Evolutionary conservation across 257 asterid genomes (phyloP).

Genomic region (Leonotis leonurus): DNA sequence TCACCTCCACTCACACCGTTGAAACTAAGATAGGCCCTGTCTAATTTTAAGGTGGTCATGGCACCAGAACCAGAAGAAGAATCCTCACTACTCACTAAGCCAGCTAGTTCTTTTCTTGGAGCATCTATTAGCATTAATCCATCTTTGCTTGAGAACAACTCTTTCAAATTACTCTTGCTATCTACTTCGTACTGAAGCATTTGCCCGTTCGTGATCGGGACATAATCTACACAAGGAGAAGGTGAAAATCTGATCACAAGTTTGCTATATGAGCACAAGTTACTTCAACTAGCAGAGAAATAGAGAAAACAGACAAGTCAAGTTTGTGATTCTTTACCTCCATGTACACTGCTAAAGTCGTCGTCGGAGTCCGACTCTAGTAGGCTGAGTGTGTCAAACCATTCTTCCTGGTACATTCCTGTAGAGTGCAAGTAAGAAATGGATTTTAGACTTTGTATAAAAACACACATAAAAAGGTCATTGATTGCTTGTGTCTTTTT

Average conservation of each 20-base stretch:
- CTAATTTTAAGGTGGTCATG: constrained; percentile 37
- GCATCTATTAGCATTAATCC: constrained; percentile 36
- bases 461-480: too few species aligned
- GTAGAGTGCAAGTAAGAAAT: constrained; percentile 9
- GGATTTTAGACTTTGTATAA: too few species aligned
- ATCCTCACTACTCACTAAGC: constrained; percentile 31
- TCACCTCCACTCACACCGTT: constrained; percentile 31
- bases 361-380: constrained; percentile 81
- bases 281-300: not conserved
- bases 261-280: not conserved
- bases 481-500: not conserved
- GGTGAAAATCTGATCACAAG: not conserved
- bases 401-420: constrained; percentile 71
- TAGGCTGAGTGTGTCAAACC: constrained; percentile 75
- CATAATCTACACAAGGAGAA: constrained; percentile 35
- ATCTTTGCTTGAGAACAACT: constrained; percentile 33
- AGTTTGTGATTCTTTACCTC: constrained; percentile 24
- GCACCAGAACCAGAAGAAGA: too few species aligned
- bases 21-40: constrained; percentile 49
- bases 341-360: constrained; percentile 69
- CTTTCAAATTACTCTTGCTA: constrained; percentile 45
- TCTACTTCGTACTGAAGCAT: constrained; percentile 67
- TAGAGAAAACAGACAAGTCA: not conserved
- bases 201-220: constrained; percentile 75
- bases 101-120: constrained; percentile 31